Conservation (phyloP, 1,284 basidiomycete genomes). For the Neonothopanus nambi region DNA sequence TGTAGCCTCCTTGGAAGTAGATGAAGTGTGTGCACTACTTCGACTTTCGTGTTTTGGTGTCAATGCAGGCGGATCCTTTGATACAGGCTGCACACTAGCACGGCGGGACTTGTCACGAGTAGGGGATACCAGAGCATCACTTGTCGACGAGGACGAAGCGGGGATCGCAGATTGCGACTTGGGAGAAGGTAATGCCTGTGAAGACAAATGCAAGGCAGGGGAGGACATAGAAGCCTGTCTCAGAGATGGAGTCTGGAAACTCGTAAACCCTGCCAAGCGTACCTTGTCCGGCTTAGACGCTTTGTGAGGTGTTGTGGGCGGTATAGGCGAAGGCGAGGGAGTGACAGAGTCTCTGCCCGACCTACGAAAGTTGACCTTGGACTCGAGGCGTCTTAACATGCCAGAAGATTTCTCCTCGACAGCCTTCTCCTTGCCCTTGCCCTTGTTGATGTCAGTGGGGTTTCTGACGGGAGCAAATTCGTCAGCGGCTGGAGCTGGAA, state of each 20-base stretch:
- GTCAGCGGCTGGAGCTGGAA: slow-evolving; percentile 34
- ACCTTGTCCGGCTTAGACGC: slow-evolving; percentile 38
- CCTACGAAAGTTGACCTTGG: slow-evolving; percentile 57
- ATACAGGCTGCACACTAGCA: slow-evolving; percentile 39
- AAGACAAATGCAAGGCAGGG: slow-evolving; percentile 61
- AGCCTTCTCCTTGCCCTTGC: slow-evolving; percentile 41
- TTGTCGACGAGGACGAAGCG: slow-evolving; percentile 44
- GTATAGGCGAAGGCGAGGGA: slow-evolving; percentile 41
- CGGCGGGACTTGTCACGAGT: slow-evolving; percentile 41
- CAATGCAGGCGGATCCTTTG: slow-evolving; percentile 23
- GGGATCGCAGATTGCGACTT: slow-evolving; percentile 51
- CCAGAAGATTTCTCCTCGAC: slow-evolving; percentile 39
- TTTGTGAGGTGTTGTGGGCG: slow-evolving; percentile 25
- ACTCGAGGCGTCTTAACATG: slow-evolving; percentile 37
- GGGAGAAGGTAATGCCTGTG: slow-evolving; percentile 51
- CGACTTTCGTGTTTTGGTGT: slow-evolving; percentile 14
- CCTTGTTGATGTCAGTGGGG: slow-evolving; percentile 27
- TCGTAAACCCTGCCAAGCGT: slow-evolving; percentile 53
- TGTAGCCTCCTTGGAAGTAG: slow-evolving; percentile 22
- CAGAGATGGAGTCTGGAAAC: slow-evolving; percentile 63
- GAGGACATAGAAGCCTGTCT: slow-evolving; percentile 72
- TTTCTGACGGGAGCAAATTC: slow-evolving; percentile 40
- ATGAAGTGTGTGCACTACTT: slow-evolving; percentile 17
- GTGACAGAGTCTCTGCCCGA: slow-evolving; percentile 44
- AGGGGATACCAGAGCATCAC: slow-evolving; percentile 42